A percentile compares a stretch with the other conserved stretches of the same genome.
phyloP scores from a whole-genome alignment of 2,329 filamentous ascomycete species.

The Didymosphaeria variabile region DNA sequence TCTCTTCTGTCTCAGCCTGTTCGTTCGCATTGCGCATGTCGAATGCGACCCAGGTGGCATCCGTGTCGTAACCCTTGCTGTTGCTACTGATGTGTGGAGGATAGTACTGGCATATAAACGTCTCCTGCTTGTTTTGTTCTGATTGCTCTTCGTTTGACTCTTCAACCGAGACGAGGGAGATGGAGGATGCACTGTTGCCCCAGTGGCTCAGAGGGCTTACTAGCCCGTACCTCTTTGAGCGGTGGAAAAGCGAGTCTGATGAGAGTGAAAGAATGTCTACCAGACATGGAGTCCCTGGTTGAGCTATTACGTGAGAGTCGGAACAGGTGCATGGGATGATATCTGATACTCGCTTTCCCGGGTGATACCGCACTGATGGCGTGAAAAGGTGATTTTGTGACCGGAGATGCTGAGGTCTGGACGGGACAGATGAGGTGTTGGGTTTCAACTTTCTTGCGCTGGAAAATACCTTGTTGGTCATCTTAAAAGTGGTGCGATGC shows the following conservation, averaged over 20 bases:
- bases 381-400: constrained; percentile 10
- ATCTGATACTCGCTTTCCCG: neutral
- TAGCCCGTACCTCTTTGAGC: neutral
- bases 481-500: neutral
- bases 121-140: neutral
- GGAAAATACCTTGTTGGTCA: neutral
- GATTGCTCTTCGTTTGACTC: neutral
- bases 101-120: constrained; percentile 21
- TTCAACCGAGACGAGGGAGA: neutral
- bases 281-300: constrained; percentile 8
- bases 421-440: neutral
- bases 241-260: neutral
- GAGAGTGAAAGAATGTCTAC: neutral
- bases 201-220: neutral
- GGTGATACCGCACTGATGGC: neutral
- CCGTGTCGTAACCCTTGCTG: constrained; percentile 18
- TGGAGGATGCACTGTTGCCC: neutral
- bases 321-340: constrained; percentile 16
- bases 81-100: constrained; percentile 22
- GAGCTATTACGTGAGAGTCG: constrained; percentile 6
- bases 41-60: constrained; percentile 10
- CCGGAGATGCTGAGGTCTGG: neutral
- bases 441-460: constrained; percentile 1
- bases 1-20: neutral
- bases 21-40: constrained; percentile 1